Evolutionary conservation across 768 basidiomycete species (phyloP), one percentile per base, ranked within the genome.

Genomic region (Dictyophora rubrovolvata): DNA sequence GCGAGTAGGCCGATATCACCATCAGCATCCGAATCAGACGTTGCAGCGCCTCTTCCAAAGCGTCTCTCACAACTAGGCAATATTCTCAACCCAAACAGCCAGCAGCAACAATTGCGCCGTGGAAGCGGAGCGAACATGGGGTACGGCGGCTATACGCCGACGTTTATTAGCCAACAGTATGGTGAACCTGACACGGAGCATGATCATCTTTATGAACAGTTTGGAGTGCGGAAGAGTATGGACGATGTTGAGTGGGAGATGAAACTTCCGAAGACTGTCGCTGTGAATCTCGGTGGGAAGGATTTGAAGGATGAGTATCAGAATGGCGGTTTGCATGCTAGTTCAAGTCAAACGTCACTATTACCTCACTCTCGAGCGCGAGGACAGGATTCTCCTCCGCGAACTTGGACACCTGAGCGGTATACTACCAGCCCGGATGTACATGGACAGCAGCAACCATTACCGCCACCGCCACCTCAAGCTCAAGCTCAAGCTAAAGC

Each of bases 81-180:
- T 84, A 81, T 81, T 80, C 79, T 62, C 69, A 63, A n/a, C 61
- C 63, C 12, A 79, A 33, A 49, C 37, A 47, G n/a, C 4, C 22
- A 35, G 37, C 22, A 46, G 23, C 42, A 37, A 46, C 22, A 28
- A 28, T 28, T 28, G 28, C 28, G 61, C 12, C 28, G 47, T 12
- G 46, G 46, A 14, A 48, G 60, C 22, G 61, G 61, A 8, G 28
- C 48, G 23, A 53, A 52, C 20, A 56, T 54, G 51, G 47, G 59
- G 61, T 37, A 55, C 62, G 37, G 54, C 63, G 5, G 62, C 36
- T 36, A 55, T 59, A n/a, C 20, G 20, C 3, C 61, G 17, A 52
- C 46, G 55, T 34, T 65, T 20, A n/a, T 18, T 10, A 21, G 57
- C 34, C 28, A 52, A 35, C 55, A 35, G 36, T 52, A 51, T 34